Conservation (phyloP, 1,284 basidiomycete species). For the Rhodofomes roseus region DNA sequence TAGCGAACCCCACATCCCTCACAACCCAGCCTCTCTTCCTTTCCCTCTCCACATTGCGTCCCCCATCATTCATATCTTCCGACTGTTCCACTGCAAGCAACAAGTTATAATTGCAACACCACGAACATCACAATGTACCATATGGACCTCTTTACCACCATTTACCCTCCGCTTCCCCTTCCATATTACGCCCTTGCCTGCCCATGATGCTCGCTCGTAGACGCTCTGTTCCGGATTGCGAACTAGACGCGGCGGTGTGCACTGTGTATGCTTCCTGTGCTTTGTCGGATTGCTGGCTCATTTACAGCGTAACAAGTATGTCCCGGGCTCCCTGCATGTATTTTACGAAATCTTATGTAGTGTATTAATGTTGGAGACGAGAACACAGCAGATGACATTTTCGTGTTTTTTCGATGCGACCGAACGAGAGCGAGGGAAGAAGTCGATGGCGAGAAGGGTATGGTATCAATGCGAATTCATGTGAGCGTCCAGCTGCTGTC, state of each 20-base stretch:
- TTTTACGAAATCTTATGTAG: neutral
- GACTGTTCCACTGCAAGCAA: neutral
- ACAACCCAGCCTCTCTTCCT: neutral
- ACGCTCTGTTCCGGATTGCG: neutral
- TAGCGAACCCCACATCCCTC: neutral
- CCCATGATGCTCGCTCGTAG: slow-evolving; percentile 1
- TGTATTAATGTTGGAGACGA: neutral
- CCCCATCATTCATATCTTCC: neutral
- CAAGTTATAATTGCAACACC: neutral
- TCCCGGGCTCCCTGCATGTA: slow-evolving; percentile 1
- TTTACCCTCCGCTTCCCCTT: neutral
- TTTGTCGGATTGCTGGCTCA: slow-evolving; percentile 1
- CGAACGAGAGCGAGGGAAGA: neutral
- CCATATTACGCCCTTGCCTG: neutral
- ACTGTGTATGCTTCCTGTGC: neutral
- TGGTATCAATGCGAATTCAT: neutral
- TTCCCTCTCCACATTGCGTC: neutral
- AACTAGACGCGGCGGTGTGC: slow-evolving; percentile 1
- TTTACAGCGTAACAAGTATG: neutral
- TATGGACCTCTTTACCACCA: neutral
- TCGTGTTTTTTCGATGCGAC: neutral
- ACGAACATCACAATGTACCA: slow-evolving; percentile 1
- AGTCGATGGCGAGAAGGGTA: neutral
- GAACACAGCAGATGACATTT: neutral
- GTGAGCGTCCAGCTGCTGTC: neutral